These are phyloP conservation scores for Colletotrichum coccodes DNA, from an alignment of 2,329 filamentous ascomycete species.

Conservation along the genomic window DNA sequence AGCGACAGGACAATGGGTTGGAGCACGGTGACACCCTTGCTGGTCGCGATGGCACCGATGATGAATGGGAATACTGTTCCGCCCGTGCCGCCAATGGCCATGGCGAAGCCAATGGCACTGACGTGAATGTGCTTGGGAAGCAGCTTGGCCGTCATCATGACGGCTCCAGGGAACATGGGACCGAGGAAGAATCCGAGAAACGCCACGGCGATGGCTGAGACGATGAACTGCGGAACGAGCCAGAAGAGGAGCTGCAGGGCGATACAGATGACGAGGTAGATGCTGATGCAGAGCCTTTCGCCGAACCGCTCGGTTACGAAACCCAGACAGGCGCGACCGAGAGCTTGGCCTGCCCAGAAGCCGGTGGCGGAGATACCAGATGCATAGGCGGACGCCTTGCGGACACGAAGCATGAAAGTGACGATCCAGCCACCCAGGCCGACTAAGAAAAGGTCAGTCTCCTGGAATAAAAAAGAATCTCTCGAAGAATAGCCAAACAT, in stretches of 20 bases:
- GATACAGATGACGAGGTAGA: constrained; percentile 71
- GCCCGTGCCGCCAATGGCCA: constrained; percentile 77
- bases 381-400: constrained; percentile 71
- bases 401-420: constrained; percentile 80
- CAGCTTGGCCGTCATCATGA: constrained; percentile 77
- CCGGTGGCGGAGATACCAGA: constrained; percentile 79
- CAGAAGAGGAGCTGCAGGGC: constrained; percentile 69
- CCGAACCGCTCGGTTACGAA: constrained; percentile 77
- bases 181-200: constrained; percentile 81
- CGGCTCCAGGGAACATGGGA: constrained; percentile 76
- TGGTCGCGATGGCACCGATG: constrained; percentile 69
- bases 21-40: constrained; percentile 57
- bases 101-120: constrained; percentile 77
- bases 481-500: neutral
- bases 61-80: constrained; percentile 71
- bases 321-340: constrained; percentile 73
- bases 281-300: constrained; percentile 68
- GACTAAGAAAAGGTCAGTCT: constrained; percentile 45
- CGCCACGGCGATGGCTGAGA: constrained; percentile 69
- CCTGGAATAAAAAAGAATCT: neutral
- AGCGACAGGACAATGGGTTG: constrained; percentile 61
- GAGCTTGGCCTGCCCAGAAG: constrained; percentile 82
- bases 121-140: constrained; percentile 78
- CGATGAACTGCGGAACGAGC: constrained; percentile 69
- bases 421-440: constrained; percentile 83